Base-by-base conservation (phyloP, 2,329 filamentous ascomycete species). In the Fusarium transvaalense region DNA sequence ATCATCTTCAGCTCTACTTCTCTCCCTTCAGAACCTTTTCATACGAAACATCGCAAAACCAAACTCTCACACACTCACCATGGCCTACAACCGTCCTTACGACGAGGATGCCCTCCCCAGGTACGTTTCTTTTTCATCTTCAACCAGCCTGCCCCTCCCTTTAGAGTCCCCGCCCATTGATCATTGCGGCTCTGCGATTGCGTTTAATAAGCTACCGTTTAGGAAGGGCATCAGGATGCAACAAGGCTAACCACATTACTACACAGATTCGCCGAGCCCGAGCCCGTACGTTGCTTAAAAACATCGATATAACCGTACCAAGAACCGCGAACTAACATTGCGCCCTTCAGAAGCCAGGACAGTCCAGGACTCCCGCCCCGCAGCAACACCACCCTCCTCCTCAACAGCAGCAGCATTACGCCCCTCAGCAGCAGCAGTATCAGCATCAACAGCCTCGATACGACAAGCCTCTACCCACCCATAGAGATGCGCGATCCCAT, bases 41-140 rank as follows among this genome's bases (percentile, higher is more conserved):
- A 45, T 47, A 57, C 41, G 17, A 53, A 45, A 45, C 32, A 42
- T 23, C 29, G 9, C 23, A 42, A 46, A 47, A 15, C 37, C 41
- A 27, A 47, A 34, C 15, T 15, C 34, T 35, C 55, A 39, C 15
- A 39, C 31, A 58, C 37, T 51, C 46, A 66, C 25, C 64, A 98
- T 98, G 95, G 95, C 95, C 58, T 98, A 98, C 86, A 97, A 97
- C 82, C 90, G 89, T 79, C 88, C 91, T 57, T 96, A 94, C 83
- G 97, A 99, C 80, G 94, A 94, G 34, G 95, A 99, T 84, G 92
- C 94, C 78, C 89, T 99, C 69, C 95, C 95, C 77, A 93, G 93
- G 92, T 96, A 58, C 54, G 61, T 34, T 17, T 29, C 19, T 27
- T 63, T 37, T 6, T 46, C 15, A 25, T 19, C 34, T 23, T 46